Percentiles rank a stretch among this genome's conserved stretches.
These are phyloP conservation scores for Daldinia eschscholtzii DNA, from an alignment of 2,329 filamentous ascomycete genomes.

Conservation along the genomic window DNA sequence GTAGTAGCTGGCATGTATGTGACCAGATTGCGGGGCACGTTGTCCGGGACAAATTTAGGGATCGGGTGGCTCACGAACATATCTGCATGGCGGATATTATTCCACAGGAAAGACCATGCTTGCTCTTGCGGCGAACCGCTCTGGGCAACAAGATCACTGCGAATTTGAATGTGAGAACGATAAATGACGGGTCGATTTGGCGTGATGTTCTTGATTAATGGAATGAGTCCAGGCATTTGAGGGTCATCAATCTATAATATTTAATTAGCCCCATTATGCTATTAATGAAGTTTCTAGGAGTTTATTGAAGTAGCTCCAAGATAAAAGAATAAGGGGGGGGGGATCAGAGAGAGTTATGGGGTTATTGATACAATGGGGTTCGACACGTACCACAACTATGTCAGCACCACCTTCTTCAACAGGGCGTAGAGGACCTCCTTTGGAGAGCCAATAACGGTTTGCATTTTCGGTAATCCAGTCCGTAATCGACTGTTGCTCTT, in stretches of 20 bases:
- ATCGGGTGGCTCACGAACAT: constrained; percentile 88
- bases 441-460: constrained; percentile 77
- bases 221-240: constrained; percentile 85
- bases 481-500: constrained; percentile 72
- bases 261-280: constrained; percentile 13
- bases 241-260: constrained; percentile 77
- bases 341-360: neutral
- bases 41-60: constrained; percentile 77
- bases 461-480: constrained; percentile 82
- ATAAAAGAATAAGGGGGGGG: neutral
- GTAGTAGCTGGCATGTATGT: constrained; percentile 84
- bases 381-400: constrained; percentile 70
- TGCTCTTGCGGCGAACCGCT: constrained; percentile 76
- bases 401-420: constrained; percentile 79
- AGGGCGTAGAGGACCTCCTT: constrained; percentile 74
- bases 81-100: constrained; percentile 76
- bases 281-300: neutral
- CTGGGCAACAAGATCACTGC: constrained; percentile 76
- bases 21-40: constrained; percentile 74
- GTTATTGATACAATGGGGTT: neutral
- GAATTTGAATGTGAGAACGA: constrained; percentile 85
- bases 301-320: neutral
- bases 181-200: constrained; percentile 83
- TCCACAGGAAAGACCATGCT: constrained; percentile 82
- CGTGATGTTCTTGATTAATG: constrained; percentile 77